Evolutionary conservation across 352 stramenopile genomes (phyloP).

Genomic region (Hyaloperonospora arabidopsidis): DNA sequence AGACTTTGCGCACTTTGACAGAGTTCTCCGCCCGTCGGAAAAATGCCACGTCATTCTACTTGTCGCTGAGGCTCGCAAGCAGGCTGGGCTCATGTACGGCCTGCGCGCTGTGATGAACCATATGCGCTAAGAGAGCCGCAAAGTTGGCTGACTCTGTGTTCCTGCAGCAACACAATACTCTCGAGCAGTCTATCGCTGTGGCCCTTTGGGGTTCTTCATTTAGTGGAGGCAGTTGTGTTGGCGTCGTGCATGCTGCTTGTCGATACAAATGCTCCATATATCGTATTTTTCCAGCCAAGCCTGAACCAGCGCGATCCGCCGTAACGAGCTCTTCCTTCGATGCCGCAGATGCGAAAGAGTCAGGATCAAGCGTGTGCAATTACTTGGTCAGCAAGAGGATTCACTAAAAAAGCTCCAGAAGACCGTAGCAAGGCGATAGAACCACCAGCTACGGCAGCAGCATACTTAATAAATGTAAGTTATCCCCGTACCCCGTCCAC

Average conservation of each 20-base stretch:
- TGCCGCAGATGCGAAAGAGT: slow-evolving; percentile 23
- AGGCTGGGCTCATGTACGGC: slow-evolving; percentile 82
- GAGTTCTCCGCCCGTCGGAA: slow-evolving; percentile 63
- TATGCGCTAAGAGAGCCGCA: slow-evolving; percentile 47
- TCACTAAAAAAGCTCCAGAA: slow-evolving; percentile 12
- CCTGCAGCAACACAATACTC: slow-evolving; percentile 5
- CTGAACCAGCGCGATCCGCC: slow-evolving; percentile 14
- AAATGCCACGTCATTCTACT: slow-evolving; percentile 83
- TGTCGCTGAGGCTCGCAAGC: slow-evolving; percentile 76
- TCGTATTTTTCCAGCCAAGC: slow-evolving; percentile 9
- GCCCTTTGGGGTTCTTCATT: slow-evolving; percentile 2
- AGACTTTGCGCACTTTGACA: slow-evolving; percentile 84
- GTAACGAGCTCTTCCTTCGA: slow-evolving; percentile 28
- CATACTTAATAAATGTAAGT: slow-evolving; percentile 32
- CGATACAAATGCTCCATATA: slow-evolving; percentile 12
- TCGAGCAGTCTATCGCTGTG: no score
- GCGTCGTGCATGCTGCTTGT: slow-evolving; percentile 9
- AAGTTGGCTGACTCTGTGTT: slow-evolving; percentile 12
- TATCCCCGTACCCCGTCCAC: slow-evolving; percentile 6
- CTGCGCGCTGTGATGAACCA: slow-evolving; percentile 82
- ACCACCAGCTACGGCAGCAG: slow-evolving; percentile 17
- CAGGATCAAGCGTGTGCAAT: slow-evolving; percentile 13
- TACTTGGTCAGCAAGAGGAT: slow-evolving; percentile 25
- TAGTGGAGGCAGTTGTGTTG: slow-evolving; percentile 10
- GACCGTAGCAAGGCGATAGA: slow-evolving; percentile 26